Evolutionary conservation across 2,329 filamentous ascomycete species (phyloP).

Genomic region (Fusarium tjaetaba): DNA sequence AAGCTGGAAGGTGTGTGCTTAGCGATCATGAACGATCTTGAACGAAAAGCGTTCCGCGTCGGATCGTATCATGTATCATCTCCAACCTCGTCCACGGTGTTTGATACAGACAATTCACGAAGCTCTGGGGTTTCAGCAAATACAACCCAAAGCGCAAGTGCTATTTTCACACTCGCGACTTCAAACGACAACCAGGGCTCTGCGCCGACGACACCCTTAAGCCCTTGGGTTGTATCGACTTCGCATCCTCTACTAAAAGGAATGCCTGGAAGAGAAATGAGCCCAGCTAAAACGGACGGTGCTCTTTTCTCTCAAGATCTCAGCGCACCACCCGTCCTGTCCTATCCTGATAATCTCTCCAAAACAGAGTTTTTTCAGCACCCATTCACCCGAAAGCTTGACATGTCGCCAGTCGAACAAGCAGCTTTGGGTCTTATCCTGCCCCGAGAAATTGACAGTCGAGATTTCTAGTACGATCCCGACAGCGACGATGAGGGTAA

Average conservation of each 20-base stretch:
- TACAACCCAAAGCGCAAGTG: conserved; percentile 4
- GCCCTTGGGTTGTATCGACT: conserved; percentile 12
- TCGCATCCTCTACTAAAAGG: conserved; percentile 57
- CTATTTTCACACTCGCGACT: conserved; percentile 8
- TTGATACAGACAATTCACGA: conserved; percentile 14
- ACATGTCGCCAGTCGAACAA: conserved; percentile 43
- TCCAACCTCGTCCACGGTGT: conserved; percentile 14
- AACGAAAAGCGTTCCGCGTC: conserved; percentile 1
- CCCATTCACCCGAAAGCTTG: conserved; percentile 47
- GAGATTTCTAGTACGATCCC: conserved; percentile 52
- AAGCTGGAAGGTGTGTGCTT: conserved; percentile 48
- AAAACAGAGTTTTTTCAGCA: conserved; percentile 50
- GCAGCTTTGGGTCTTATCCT: conserved; percentile 49
- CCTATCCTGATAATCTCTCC: conserved; percentile 50
- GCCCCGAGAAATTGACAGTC: conserved; percentile 47
- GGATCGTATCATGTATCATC: background rate
- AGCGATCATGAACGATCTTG: conserved; percentile 34
- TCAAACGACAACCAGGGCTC: conserved; percentile 6
- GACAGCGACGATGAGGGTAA: conserved; percentile 48
- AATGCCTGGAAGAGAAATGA: conserved; percentile 53
- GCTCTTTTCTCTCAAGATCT: conserved; percentile 48
- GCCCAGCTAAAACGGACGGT: conserved; percentile 51
- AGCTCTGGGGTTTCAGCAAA: conserved; percentile 4
- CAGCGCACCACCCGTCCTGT: conserved; percentile 44
- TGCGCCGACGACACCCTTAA: background rate